Conservation (phyloP, 2,329 filamentous ascomycete genomes). For the Tolypocladium ophioglossoides region DNA sequence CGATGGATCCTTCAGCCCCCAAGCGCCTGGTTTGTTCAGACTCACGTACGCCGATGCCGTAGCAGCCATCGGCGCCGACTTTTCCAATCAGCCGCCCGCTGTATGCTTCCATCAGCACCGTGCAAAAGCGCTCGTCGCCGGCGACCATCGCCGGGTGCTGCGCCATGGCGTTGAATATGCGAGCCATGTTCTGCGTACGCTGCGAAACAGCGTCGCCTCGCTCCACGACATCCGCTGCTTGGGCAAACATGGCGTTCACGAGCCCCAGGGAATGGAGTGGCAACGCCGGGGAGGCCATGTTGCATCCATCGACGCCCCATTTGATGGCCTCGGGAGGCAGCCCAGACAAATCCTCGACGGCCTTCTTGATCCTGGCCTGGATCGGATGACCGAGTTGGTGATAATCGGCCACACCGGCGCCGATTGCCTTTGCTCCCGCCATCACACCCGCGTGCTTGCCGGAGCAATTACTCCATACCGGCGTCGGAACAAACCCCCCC, state of each 20-base stretch:
- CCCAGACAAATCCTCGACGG: conserved; percentile 24
- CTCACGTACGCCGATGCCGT: conserved; percentile 30
- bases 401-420: conserved; percentile 19
- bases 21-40: conserved; percentile 24
- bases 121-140: conserved; percentile 36
- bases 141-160: conserved; percentile 30
- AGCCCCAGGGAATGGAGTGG: conserved; percentile 23
- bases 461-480: conserved; percentile 34
- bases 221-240: conserved; percentile 14
- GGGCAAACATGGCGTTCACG: conserved; percentile 26
- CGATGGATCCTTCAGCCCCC: conserved; percentile 25
- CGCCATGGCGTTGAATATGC: conserved; percentile 31
- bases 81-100: conserved; percentile 31
- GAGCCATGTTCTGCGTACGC: conserved; percentile 15
- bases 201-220: background rate
- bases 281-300: conserved; percentile 33
- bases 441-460: conserved; percentile 39
- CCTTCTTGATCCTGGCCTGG: conserved; percentile 24
- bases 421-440: conserved; percentile 27
- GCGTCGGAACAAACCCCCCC: conserved; percentile 23
- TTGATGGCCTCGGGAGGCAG: conserved; percentile 14
- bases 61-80: conserved; percentile 37
- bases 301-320: conserved; percentile 37
- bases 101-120: conserved; percentile 29
- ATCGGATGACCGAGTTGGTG: conserved; percentile 25